Conservation (phyloP, 1,284 basidiomycete species). For the Pholiota adiposa region DNA sequence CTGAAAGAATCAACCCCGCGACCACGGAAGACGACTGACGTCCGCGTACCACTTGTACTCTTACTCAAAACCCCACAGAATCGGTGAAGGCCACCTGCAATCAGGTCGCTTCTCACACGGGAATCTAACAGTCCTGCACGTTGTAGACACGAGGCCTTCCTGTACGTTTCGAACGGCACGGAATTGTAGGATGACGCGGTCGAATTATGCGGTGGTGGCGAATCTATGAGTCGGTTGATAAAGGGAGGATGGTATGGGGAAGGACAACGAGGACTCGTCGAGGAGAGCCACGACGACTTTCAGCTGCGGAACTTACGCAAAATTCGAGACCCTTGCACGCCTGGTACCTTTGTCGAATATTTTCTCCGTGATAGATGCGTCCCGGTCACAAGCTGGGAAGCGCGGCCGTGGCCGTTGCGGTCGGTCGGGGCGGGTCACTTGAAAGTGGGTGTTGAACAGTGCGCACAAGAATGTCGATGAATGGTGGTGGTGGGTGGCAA, state of each 20-base stretch:
- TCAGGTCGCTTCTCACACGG: constrained; percentile 6
- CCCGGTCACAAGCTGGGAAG: neutral
- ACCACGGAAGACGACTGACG: constrained; percentile 1
- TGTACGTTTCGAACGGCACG: constrained; percentile 2
- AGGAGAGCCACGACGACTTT: neutral
- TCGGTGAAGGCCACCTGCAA: neutral
- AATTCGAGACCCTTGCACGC: neutral
- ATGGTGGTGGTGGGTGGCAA: constrained; percentile 1
- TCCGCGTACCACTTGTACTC: neutral
- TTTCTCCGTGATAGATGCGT: neutral
- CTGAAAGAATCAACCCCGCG: neutral
- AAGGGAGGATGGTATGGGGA: neutral
- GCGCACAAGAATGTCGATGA: too few species aligned
- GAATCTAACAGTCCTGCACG: constrained; percentile 4
- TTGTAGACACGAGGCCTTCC: constrained; percentile 12
- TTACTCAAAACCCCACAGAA: constrained; percentile 3
- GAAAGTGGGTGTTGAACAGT: too few species aligned
- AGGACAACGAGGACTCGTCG: neutral
- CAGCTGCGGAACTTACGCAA: neutral
- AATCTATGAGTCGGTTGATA: neutral
- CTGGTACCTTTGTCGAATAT: neutral
- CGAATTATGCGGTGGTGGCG: neutral
- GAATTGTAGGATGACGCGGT: constrained; percentile 8
- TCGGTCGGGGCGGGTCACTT: too few species aligned
- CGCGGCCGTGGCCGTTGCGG: neutral